A percentile compares a stretch with the other conserved stretches of the same genome.
These are phyloP conservation scores for Phyllosticta paracitricarpa DNA, from an alignment of 2,329 filamentous ascomycete species.

Conservation along the genomic window DNA sequence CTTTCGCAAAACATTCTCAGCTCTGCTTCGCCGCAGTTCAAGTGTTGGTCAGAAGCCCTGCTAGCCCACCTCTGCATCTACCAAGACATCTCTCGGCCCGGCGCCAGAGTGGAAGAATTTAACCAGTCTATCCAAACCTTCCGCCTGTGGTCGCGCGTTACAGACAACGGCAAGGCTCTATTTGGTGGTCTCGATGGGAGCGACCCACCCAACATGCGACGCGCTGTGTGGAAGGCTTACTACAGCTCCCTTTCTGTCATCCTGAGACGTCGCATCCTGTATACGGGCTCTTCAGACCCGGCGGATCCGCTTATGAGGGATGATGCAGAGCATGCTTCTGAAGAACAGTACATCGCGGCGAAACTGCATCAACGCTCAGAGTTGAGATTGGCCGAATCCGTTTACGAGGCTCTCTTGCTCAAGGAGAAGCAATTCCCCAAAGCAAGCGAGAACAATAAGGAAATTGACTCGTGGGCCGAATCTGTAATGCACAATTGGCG, in stretches of 20 bases:
- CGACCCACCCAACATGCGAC: conserved; percentile 28
- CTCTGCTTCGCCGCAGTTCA: conserved; percentile 44
- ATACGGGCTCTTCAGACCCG: conserved; percentile 33
- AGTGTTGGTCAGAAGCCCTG: conserved; percentile 69
- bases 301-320: conserved; percentile 10
- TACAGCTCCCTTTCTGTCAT: conserved; percentile 71
- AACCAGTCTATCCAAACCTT: conserved; percentile 37
- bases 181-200: conserved; percentile 14
- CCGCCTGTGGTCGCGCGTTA: conserved; percentile 59
- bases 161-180: conserved; percentile 29
- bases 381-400: conserved; percentile 65
- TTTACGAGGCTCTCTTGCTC: conserved; percentile 71
- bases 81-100: conserved; percentile 47
- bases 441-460: conserved; percentile 65
- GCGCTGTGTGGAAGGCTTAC: conserved; percentile 75
- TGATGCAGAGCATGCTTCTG: conserved; percentile 17
- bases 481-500: conserved; percentile 78
- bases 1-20: conserved; percentile 49
- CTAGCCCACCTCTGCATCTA: conserved; percentile 67
- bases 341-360: conserved; percentile 18
- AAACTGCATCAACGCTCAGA: conserved; percentile 54
- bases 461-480: conserved; percentile 74
- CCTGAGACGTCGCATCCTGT: conserved; percentile 55
- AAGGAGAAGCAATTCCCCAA: conserved; percentile 74
- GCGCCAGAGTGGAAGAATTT: conserved; percentile 19